Base-by-base conservation (phyloP, 495 filamentous ascomycete species). In the Trichodelitschia bisporula region DNA sequence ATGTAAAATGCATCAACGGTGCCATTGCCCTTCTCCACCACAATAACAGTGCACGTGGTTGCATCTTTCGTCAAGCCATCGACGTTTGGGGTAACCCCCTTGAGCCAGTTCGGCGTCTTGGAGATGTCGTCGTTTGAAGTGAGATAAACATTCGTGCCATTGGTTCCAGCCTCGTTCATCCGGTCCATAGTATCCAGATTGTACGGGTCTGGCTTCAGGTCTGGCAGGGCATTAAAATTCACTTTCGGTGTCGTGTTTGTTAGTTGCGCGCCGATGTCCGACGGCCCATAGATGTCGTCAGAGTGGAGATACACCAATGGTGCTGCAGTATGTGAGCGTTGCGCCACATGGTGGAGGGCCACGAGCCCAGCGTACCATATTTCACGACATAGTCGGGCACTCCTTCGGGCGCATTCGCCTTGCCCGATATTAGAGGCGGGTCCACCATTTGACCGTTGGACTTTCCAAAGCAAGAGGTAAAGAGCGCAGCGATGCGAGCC, bases 1-100 rank as follows among this genome's bases (percentile, higher is more conserved):
- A 73, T 63, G 40, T 74, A 75, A 33, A 71, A 75, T 0, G 58
- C 69, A 54, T 76, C 70, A 0, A 72, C 46, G 3, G 47, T 46
- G 2, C 57, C 61, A 25, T 48, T 40, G 0, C 59, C 62, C 36
- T 64, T 57, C 37, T 74, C 63, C 32, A 55, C 54, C 12, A 66
- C 54, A 16, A 76, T 57, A 26, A 76, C 53, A 0, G 50, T 51
- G 25, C 51, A 55, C 13, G 52, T 56, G 9, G 53, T 52, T 2
- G 54, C 58, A 37, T 52, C 53, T 1, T 46, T 38, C 1, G 55
- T 63, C 28, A 58, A 53, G 6, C 63, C 60, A 13, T 54, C 46
- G 18, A 34, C 35, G 40, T 66, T 52, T 1, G 62, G 63, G 5
- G 23, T 37, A 1, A 39, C 41, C 16, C 50, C 50, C 19, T 50